Conservation (phyloP, 257 asterid genomes). For the Capsicum baccatum region DNA sequence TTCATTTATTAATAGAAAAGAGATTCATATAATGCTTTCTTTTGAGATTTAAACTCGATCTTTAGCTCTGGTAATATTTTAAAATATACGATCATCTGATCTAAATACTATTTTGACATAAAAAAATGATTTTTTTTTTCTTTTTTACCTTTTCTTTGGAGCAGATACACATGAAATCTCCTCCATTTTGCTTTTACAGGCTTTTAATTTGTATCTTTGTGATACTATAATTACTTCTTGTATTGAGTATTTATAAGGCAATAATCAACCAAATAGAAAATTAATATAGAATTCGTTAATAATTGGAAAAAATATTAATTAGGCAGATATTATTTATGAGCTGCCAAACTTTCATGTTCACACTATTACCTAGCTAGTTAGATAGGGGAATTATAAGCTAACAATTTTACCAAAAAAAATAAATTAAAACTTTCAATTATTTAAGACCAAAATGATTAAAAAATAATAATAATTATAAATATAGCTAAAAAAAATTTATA, state of each 20-base stretch:
- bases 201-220: not conserved
- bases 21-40: not conserved
- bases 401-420: too few species aligned
- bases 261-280: not conserved
- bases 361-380: not conserved
- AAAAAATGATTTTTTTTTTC: not conserved
- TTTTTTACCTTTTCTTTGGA: not conserved
- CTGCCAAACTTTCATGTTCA: not conserved
- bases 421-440: too few species aligned
- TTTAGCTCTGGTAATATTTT: not conserved
- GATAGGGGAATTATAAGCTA: too few species aligned
- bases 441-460: too few species aligned
- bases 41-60: not conserved
- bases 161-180: not conserved
- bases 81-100: not conserved
- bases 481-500: too few species aligned
- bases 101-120: not conserved
- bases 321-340: not conserved
- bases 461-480: too few species aligned
- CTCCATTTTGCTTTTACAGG: not conserved
- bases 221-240: not conserved
- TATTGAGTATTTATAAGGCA: not conserved
- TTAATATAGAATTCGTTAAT: not conserved
- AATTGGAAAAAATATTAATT: not conserved
- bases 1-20: too few species aligned